Evolutionary conservation across 2,329 filamentous ascomycete species (phyloP), one percentile per base, ranked within the genome.

Genomic region (Aureobasidium sp.): DNA sequence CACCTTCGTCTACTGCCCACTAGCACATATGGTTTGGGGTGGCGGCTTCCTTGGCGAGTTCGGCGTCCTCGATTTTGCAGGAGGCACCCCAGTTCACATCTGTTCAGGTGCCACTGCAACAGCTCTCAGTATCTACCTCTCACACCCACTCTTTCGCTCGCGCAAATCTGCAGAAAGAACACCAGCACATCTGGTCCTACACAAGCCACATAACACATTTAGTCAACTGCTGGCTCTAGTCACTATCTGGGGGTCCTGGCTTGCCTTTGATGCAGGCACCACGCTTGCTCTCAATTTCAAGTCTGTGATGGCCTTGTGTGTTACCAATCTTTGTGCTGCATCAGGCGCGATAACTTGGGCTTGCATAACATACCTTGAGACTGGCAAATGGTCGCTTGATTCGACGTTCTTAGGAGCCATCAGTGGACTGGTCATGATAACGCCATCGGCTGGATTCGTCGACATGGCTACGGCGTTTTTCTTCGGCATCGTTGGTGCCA

Each of bases 341-440:
- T 68, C 70, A 2, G 74, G 73, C 2, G 71, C 72, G 0, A 54
- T 76, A 37, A 76, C 74, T 1, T 76, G 74, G 74, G 70, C 70
- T 29, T 56, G 65, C 17, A 69, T 75, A 34, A 74, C 72, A 1
- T 76, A 70, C 55, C 62, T 65, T 27, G 74, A 70, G 52, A 66
- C 64, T 6, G 70, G 66, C 14, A 65, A 62, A 55, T 78, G 74
- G 72, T 75, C 73, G 16, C 59, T 77, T 7, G 75, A 77, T 56
- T 70, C 70, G 3, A 75, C 70, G 4, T 78, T 78, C 62, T 74
- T 78, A 68, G 75, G 76, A 8, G 74, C 75, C 1, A 75, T 78
- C n/a, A 66, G 74, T 0, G 75, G 75, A 0, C 65, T 78, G 4
- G 74, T 79, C 19, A 75, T 78, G 68, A 77, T 78, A 45, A 78